Percentiles rank a stretch among this genome's conserved stretches.
These are phyloP conservation scores for Leishmania tropica DNA, from an alignment of 208 protist genomes.

Conservation along the genomic window DNA sequence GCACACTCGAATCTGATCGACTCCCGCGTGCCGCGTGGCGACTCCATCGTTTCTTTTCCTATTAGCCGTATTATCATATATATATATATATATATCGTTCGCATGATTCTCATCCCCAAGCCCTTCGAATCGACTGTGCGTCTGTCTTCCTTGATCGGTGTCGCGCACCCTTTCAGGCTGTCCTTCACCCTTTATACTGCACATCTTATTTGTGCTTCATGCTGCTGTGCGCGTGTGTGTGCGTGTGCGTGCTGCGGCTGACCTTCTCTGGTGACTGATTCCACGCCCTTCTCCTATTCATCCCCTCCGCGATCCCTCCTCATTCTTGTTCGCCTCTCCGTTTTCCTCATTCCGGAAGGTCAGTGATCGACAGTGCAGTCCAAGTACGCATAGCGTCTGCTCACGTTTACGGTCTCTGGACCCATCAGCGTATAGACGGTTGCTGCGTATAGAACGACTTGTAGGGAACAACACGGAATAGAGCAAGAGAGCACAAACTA, in stretches of 20 bases:
- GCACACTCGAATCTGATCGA: background rate
- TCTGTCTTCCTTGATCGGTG: background rate
- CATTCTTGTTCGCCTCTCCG: background rate
- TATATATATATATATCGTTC: background rate
- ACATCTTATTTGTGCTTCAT: background rate
- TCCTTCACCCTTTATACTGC: background rate
- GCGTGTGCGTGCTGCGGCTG: background rate
- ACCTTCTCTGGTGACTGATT: background rate
- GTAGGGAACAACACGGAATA: background rate
- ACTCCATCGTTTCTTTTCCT: background rate
- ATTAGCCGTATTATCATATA: background rate
- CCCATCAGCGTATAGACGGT: background rate
- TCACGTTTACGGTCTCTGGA: background rate
- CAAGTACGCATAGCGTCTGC: background rate
- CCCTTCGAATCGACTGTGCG: background rate
- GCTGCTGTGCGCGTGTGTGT: background rate
- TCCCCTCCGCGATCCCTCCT: background rate
- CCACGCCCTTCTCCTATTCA: background rate
- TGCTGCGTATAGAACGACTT: background rate
- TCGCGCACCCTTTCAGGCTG: background rate
- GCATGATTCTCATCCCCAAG: background rate
- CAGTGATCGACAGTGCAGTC: background rate
- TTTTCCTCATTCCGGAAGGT: background rate
- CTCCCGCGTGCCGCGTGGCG: background rate
- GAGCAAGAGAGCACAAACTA: background rate